A percentile compares a stretch with the other conserved stretches of the same genome.
phyloP scores from a whole-genome alignment of 345 rosid genomes.

The Camelina laxa region DNA sequence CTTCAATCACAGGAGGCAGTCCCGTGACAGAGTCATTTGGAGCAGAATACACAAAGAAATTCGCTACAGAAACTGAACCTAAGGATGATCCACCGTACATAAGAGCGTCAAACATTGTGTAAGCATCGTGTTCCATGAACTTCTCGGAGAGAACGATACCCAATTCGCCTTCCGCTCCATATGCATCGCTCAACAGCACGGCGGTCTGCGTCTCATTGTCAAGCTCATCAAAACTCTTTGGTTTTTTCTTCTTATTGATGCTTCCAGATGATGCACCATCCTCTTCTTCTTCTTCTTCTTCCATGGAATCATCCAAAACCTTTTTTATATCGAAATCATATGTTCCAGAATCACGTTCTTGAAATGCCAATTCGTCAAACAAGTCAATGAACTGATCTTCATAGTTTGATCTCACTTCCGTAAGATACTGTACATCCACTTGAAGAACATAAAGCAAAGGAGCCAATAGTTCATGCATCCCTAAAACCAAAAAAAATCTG shows the following conservation, averaged over 20 bases:
- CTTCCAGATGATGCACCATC: conserved; percentile 50
- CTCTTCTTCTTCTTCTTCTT: conserved; percentile 60
- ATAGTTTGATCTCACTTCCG: conserved; percentile 74
- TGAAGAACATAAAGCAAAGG: conserved; percentile 94
- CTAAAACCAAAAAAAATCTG: conserved; percentile 46
- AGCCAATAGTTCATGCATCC: conserved; percentile 99
- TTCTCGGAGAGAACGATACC: conserved; percentile 93
- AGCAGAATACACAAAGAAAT: conserved; percentile 70
- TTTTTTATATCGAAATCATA: conserved; percentile 81
- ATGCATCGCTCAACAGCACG: conserved; percentile 74
- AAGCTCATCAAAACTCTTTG: conserved; percentile 68
- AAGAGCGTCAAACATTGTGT: conserved; percentile 92
- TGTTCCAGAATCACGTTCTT: conserved; percentile 63
- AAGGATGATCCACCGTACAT: conserved; percentile 66
- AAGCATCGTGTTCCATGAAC: conserved; percentile 95
- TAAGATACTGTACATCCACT: conserved; percentile 75
- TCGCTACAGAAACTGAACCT: conserved; percentile 78
- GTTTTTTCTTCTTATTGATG: conserved; percentile 58
- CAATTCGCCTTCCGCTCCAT: conserved; percentile 96
- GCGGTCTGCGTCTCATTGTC: conserved; percentile 74
- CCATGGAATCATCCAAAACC: conserved; percentile 71
- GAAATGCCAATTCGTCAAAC: conserved; percentile 79
- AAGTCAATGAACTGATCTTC: conserved; percentile 89
- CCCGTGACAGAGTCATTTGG: conserved; percentile 59
- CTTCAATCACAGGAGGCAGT: conserved; percentile 87